A percentile compares a stretch with the other conserved stretches of the same genome.
Conservation (phyloP, 345 rosid genomes). For the Salix arbutifolia region DNA sequence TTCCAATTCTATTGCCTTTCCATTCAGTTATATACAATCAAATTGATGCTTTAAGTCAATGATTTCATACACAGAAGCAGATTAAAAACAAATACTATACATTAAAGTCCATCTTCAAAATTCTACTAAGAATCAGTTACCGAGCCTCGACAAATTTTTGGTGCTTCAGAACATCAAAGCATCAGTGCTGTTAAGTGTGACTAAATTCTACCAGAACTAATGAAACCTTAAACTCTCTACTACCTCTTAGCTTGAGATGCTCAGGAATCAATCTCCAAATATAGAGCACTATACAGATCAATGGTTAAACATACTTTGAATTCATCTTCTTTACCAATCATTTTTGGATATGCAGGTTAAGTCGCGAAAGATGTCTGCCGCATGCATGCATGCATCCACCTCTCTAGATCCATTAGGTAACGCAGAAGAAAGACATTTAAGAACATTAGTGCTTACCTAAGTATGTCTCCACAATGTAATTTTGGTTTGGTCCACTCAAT, state of each 20-base stretch:
- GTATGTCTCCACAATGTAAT: constrained; percentile 43
- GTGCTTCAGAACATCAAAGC: neutral
- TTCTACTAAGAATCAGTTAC: neutral
- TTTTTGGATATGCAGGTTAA: neutral
- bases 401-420: neutral
- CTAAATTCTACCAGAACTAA: neutral
- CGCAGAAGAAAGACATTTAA: neutral
- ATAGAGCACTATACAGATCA: neutral
- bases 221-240: neutral
- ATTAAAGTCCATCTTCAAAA: neutral
- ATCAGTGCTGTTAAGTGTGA: neutral
- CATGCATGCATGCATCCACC: neutral
- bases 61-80: neutral
- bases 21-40: neutral
- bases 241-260: neutral
- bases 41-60: neutral
- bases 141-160: neutral
- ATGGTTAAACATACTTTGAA: neutral
- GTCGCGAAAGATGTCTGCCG: neutral
- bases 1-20: neutral
- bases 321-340: neutral
- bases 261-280: neutral
- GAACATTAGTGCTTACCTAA: constrained; percentile 31
- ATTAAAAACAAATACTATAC: neutral
- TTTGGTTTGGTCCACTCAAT: constrained; percentile 45